These are phyloP conservation scores for Boletus sensibilis DNA, from an alignment of 768 basidiomycete genomes.

Conservation along the genomic window DNA sequence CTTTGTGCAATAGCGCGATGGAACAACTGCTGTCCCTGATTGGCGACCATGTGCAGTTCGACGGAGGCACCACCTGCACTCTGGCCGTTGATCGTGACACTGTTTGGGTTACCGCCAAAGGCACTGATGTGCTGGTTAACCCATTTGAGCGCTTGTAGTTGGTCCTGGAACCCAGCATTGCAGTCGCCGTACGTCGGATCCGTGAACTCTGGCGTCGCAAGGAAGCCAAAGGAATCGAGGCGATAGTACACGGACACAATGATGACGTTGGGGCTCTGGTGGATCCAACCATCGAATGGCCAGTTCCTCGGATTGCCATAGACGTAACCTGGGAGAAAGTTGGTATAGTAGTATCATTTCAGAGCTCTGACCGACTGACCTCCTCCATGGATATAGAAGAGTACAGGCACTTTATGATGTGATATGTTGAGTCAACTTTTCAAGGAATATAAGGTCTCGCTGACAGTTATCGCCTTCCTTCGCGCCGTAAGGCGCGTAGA, in stretches of 20 bases:
- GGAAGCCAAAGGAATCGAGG: conserved; percentile 62
- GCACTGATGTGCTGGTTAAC: conserved; percentile 37
- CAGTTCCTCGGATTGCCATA: conserved; percentile 63
- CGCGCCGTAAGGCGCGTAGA: conserved; percentile 54
- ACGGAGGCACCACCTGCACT: conserved; percentile 58
- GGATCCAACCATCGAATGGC: conserved; percentile 66
- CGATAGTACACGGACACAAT: conserved; percentile 68
- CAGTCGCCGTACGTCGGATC: conserved; percentile 43
- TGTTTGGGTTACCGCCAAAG: conserved; percentile 40
- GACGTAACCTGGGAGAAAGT: conserved; percentile 43
- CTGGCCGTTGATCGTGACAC: conserved; percentile 55
- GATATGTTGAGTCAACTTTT: not conserved
- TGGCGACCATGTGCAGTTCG: conserved; percentile 56
- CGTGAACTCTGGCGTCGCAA: conserved; percentile 47
- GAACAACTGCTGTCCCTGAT: conserved; percentile 43
- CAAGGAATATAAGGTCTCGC: conserved; percentile 13
- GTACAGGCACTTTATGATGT: conserved; percentile 32
- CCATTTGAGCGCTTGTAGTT: conserved; percentile 43
- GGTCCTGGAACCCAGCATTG: conserved; percentile 57
- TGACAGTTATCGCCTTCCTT: conserved; percentile 47
- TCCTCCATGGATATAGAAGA: conserved; percentile 44
- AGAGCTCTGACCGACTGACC: conserved; percentile 14
- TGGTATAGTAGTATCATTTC: not conserved
- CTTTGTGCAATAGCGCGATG: conserved; percentile 61
- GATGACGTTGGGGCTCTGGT: conserved; percentile 60